Base-by-base conservation (phyloP, 1,284 basidiomycete species). In the Microbotryomycetes sp. region DNA sequence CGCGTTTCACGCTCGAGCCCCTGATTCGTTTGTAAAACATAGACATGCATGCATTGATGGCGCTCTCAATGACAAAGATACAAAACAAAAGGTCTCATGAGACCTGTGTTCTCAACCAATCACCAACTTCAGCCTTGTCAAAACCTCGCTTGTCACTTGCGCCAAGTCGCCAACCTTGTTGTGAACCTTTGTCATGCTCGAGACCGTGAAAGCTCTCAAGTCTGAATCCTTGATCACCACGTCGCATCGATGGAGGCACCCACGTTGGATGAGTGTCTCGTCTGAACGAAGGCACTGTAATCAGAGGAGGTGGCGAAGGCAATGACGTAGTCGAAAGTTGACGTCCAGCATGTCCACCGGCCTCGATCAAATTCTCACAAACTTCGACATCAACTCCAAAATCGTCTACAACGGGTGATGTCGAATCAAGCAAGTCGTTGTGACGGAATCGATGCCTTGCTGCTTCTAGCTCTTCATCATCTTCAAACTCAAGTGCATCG, bases 251-350 rank as follows among this genome's bases (percentile, higher is more conserved):
- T 16, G 30, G n/a, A 6, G 51, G 25, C 3, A 25, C n/a, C 22
- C 22, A 48, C 9, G 19, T 26, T 28, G 60, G 60, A 42, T 58
- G 54, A 14, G 60, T 58, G 16, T 56, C 51, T 12, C 56, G 30
- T 9, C n/a, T 58, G 47, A 28, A 32, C 32, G 15, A 30, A 6
- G 31, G 22, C 19, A n/a, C 3, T 7, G 22, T 54, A 19, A 32
- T 31, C 12, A 3, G 32, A 50, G 22, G 25, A 48, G 22, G 46
- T n/a, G 48, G 4, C 32, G 12, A 19, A 22, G 32, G 12, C 16
- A 26, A 19, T 23, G 23, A 22, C 9, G 36, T 22, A 29, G 58
- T 30, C 1, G 60, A 42, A 22, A n/a, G 4, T 36, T 29, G 15
- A n/a, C 31, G 28, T 12, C 31, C 22, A 48, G 51, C 31, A 6